Evolutionary conservation across 768 basidiomycete genomes (phyloP), one percentile per base, ranked within the genome.

Genomic region (Tricholoma sp.): DNA sequence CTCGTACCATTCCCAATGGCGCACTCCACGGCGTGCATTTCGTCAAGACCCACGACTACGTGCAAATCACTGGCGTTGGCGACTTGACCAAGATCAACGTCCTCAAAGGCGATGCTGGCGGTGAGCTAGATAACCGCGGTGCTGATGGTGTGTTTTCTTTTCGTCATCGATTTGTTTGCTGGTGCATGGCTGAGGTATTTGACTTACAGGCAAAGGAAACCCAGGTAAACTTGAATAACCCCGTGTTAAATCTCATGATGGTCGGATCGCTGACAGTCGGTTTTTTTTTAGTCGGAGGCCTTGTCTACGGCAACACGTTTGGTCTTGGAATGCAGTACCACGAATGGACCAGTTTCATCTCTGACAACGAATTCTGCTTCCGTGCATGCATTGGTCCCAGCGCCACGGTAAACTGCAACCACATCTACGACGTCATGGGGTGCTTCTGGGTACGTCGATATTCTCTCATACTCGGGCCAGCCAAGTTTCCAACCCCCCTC

Each of bases 331-430:
- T 66, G 37, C 74, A 92, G 69, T 80, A 88, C 67, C 86, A 89
- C 63, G 87, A 92, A 67, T 94, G 93, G 92, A 91, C 88, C 41
- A 83, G 79, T 70, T 93, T 92, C 75, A 84, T 91, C 63, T 90
- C 89, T 27, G 80, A 80, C 29, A 68, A 61, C 45, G 69, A 74
- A 57, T 88, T 89, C 72, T 93, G 90, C 73, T 71, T 90, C 66
- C 89, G 90, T 60, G 76, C 84, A 2, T 94, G 92, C 71, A 67
- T 75, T 6, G 84, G 84, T 14, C 70, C 80, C 11, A 80, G 83
- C 54, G 79, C 84, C 0, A 78, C 76, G 3, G 69, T 72, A 21
- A 76, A 79, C 55, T 92, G 90, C 77, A 83, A 89, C 70, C 88
- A 94, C 75, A 86, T 88, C 62, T 90, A 84, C 61, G 89, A 91